These are phyloP conservation scores for Pseudozyma tsukubaensis DNA, from an alignment of 1,284 basidiomycete species.

Conservation along the genomic window DNA sequence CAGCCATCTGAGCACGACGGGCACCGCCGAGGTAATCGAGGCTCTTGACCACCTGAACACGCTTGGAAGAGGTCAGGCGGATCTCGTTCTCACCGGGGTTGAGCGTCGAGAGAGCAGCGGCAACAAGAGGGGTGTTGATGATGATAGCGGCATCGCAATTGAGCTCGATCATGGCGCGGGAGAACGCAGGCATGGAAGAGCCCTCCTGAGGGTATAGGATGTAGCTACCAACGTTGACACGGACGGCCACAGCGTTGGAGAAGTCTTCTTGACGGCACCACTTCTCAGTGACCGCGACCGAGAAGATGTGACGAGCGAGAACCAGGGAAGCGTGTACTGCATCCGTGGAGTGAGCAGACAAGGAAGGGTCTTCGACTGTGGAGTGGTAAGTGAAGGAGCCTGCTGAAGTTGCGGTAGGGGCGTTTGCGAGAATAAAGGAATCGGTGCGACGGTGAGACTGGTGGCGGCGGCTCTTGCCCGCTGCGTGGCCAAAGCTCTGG, in stretches of 20 bases:
- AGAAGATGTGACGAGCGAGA: constrained; percentile 27
- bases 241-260: constrained; percentile 45
- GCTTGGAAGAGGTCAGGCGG: constrained; percentile 38
- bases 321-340: constrained; percentile 33
- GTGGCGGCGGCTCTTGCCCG: constrained; percentile 4
- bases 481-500: constrained; percentile 3
- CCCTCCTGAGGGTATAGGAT: constrained; percentile 38
- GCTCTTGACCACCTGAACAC: constrained; percentile 69
- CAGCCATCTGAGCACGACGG: constrained; percentile 84
- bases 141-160: constrained; percentile 85
- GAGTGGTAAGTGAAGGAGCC: constrained; percentile 26
- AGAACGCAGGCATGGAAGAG: constrained; percentile 34
- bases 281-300: constrained; percentile 33
- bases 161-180: constrained; percentile 75
- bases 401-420: constrained; percentile 14
- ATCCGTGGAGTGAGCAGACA: constrained; percentile 20
- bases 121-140: constrained; percentile 81
- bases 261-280: constrained; percentile 36
- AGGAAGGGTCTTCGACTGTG: constrained; percentile 15
- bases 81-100: constrained; percentile 65
- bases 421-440: constrained; percentile 27
- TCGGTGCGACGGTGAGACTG: constrained; percentile 20
- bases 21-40: constrained; percentile 76
- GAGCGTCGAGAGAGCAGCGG: constrained; percentile 73
- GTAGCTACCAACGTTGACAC: constrained; percentile 48